These are phyloP conservation scores for Cunninghamia lanceolata DNA, from an alignment of 75 land plant genomes.

Conservation along the genomic window DNA sequence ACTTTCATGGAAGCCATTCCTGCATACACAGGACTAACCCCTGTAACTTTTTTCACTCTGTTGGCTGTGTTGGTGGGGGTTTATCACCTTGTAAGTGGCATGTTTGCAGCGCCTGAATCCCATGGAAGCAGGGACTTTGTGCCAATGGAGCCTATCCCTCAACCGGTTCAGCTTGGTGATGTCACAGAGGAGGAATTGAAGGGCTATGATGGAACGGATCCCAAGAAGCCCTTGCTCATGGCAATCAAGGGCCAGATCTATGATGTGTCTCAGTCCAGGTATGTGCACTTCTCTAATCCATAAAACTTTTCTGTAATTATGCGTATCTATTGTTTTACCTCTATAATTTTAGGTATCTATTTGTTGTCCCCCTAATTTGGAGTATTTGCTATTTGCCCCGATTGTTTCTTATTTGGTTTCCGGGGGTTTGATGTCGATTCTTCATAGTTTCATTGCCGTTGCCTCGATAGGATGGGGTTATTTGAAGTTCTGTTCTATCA, in stretches of 20 bases:
- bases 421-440: neutral
- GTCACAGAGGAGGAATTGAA: slow-evolving; percentile 73
- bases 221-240: slow-evolving; percentile 85
- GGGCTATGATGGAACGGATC: slow-evolving; percentile 77
- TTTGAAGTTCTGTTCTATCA: neutral
- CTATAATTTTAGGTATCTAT: neutral
- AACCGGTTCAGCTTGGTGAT: slow-evolving; percentile 87
- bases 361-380: neutral
- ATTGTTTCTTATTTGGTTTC: neutral
- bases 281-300: neutral
- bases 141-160: slow-evolving; percentile 62
- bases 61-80: slow-evolving; percentile 49
- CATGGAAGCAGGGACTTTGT: slow-evolving; percentile 18
- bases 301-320: neutral
- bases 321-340: neutral
- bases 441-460: neutral
- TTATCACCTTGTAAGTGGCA: slow-evolving; percentile 51
- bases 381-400: neutral
- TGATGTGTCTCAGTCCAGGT: slow-evolving; percentile 94
- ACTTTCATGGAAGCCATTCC: slow-evolving; percentile 66
- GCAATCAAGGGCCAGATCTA: slow-evolving; percentile 97
- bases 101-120: slow-evolving; percentile 35
- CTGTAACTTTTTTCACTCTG: slow-evolving; percentile 76
- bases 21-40: slow-evolving; percentile 82
- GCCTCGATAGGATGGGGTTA: neutral